phyloP scores from a whole-genome alignment of 1,139 yeast species.

The Saccharomyces hybrid region DNA sequence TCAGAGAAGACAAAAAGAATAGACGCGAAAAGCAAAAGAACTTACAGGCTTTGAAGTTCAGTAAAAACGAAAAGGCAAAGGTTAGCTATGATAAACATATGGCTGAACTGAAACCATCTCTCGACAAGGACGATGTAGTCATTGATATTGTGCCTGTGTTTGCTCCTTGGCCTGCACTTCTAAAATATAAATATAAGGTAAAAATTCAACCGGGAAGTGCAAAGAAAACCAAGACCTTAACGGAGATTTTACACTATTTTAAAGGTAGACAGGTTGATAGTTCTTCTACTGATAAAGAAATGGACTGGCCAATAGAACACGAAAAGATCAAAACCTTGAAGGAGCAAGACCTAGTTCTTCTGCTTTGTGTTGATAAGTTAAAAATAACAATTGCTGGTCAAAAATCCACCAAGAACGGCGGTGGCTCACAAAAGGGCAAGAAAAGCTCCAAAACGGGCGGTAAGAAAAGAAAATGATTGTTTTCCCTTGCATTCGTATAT shows the following conservation, averaged over 20 bases:
- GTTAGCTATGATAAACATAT: conserved; percentile 31
- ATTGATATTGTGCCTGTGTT: conserved; percentile 74
- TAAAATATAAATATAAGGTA: conserved; percentile 70
- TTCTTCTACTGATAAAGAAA: conserved; percentile 41
- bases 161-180: conserved; percentile 85
- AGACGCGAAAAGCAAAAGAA: conserved; percentile 45
- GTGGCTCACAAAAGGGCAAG: conserved; percentile 3
- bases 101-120: conserved; percentile 36
- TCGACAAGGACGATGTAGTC: conserved; percentile 35
- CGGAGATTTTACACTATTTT: conserved; percentile 58
- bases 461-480: conserved; percentile 1
- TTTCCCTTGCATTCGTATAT: not conserved
- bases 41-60: conserved; percentile 43
- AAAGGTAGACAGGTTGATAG: conserved; percentile 49
- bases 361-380: conserved; percentile 46
- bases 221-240: conserved; percentile 81
- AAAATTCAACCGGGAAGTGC: conserved; percentile 81
- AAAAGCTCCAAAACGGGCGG: not conserved
- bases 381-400: conserved; percentile 38
- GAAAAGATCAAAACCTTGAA: conserved; percentile 51
- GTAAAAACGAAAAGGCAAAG: conserved; percentile 29
- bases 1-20: conserved; percentile 33
- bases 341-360: conserved; percentile 45
- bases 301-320: conserved; percentile 68
- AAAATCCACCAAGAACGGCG: conserved; percentile 2